A percentile compares a stretch with the other conserved stretches of the same genome.
These are phyloP conservation scores for Fusarium goolgardi DNA, from an alignment of 2,329 filamentous ascomycete species.

Conservation along the genomic window DNA sequence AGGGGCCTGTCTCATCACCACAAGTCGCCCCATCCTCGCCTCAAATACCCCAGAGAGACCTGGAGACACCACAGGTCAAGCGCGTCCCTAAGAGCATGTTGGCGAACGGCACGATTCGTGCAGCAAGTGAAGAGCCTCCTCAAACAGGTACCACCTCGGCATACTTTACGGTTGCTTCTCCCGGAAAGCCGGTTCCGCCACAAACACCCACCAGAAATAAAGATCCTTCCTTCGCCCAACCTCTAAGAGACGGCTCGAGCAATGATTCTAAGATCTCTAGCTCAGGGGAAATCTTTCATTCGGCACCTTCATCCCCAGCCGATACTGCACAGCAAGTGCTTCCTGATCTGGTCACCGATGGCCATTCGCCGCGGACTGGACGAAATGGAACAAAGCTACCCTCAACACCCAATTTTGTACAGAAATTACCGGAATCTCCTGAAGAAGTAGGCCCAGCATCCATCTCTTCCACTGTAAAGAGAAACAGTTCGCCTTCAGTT, in stretches of 20 bases:
- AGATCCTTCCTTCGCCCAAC: slow-evolving; percentile 30
- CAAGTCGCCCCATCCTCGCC: slow-evolving; percentile 35
- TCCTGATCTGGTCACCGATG: slow-evolving; percentile 27
- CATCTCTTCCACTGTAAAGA: slow-evolving; percentile 25
- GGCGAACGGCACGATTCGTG: slow-evolving; percentile 11
- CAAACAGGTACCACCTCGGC: slow-evolving; percentile 18
- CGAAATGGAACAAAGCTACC: neutral
- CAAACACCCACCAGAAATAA: slow-evolving; percentile 22
- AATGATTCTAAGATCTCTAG: slow-evolving; percentile 35
- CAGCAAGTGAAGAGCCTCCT: slow-evolving; percentile 1
- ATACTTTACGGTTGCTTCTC: slow-evolving; percentile 24
- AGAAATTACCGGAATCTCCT: slow-evolving; percentile 29
- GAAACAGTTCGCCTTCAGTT: slow-evolving; percentile 24
- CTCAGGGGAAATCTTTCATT: slow-evolving; percentile 37
- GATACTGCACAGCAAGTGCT: slow-evolving; percentile 19
- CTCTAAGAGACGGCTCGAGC: slow-evolving; percentile 37
- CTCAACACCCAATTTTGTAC: slow-evolving; percentile 31
- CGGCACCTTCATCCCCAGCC: slow-evolving; percentile 41
- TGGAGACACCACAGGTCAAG: slow-evolving; percentile 27
- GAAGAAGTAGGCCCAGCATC: neutral
- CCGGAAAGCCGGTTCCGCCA: slow-evolving; percentile 12
- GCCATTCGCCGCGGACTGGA: neutral
- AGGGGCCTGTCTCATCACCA: slow-evolving; percentile 37
- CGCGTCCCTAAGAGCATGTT: slow-evolving; percentile 13
- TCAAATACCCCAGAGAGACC: slow-evolving; percentile 20